phyloP scores from a whole-genome alignment of 225 moss, liverwort and hornwort genomes.

The Rhytidiadelphus loreus region DNA sequence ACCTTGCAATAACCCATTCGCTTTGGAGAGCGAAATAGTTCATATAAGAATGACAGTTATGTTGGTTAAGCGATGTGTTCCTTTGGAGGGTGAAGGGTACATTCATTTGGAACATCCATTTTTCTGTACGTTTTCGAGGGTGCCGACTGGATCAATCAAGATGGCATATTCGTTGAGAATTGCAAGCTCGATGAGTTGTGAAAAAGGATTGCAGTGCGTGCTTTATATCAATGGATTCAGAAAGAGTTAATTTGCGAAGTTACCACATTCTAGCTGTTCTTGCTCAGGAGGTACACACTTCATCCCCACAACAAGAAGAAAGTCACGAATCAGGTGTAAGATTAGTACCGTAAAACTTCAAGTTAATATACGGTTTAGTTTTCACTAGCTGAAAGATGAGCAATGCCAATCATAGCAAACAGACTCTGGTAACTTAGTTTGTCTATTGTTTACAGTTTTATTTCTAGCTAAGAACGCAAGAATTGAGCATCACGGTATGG shows the following conservation, averaged over 20 bases:
- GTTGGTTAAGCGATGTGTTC: rapidly evolving
- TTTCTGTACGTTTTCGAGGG: not conserved
- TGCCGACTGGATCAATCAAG: too few relatives aligned
- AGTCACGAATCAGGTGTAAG: not conserved
- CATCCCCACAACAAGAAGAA: not conserved
- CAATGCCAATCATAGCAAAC: not conserved
- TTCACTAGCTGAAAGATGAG: not conserved
- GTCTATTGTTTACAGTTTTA: not conserved
- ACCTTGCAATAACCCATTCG: not conserved
- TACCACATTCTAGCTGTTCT: rapidly evolving
- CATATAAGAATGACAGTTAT: not conserved
- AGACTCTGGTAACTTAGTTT: not conserved
- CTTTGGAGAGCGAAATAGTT: not conserved
- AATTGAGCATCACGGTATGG: not conserved
- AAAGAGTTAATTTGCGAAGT: too few relatives aligned
- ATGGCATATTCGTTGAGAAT: not conserved
- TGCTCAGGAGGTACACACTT: not conserved
- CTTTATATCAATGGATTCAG: not conserved
- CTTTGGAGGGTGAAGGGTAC: rapidly evolving
- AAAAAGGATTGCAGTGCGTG: too few relatives aligned
- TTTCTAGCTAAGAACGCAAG: not conserved
- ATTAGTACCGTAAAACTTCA: too few relatives aligned
- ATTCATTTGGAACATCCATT: too few relatives aligned
- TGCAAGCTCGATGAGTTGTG: too few relatives aligned
- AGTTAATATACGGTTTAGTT: too few relatives aligned